Evolutionary conservation across 257 asterid species (phyloP).

Genomic region (Leonotis leonurus): DNA sequence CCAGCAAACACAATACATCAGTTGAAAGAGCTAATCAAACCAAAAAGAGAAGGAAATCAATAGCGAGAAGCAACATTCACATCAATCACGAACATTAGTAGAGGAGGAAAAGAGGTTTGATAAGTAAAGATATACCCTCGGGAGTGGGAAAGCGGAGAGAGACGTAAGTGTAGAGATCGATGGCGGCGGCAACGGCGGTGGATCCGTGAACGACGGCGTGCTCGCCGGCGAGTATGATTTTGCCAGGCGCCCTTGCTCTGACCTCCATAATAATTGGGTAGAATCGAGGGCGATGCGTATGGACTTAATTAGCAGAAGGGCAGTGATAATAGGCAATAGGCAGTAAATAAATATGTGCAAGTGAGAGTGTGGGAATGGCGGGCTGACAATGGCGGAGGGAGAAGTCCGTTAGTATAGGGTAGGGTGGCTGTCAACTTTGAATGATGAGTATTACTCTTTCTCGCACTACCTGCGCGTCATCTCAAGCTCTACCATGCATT

Average conservation of each 20-base stretch:
- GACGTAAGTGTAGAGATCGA: slow-evolving; percentile 87
- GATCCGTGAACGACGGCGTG: slow-evolving; percentile 99
- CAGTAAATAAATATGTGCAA: too few species aligned
- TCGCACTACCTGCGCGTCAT: slow-evolving; percentile 16
- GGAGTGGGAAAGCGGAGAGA: slow-evolving; percentile 88
- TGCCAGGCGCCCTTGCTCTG: slow-evolving; percentile 95
- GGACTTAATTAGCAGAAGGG: neutral
- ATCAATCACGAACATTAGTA: neutral
- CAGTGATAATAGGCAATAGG: too few species aligned
- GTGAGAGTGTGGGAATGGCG: slow-evolving; percentile 16
- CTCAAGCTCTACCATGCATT: neutral
- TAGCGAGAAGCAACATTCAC: neutral
- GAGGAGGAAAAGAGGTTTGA: neutral
- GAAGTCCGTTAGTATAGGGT: slow-evolving; percentile 8
- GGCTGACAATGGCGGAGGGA: slow-evolving; percentile 29
- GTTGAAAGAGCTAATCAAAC: slow-evolving; percentile 6
- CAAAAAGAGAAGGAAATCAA: neutral
- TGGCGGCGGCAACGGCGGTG: slow-evolving; percentile 95
- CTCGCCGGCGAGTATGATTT: slow-evolving; percentile 91
- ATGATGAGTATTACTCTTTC: neutral
- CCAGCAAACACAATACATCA: neutral
- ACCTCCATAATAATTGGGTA: slow-evolving; percentile 62
- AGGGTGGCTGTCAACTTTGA: slow-evolving; percentile 22
- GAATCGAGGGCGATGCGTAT: neutral
- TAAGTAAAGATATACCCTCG: slow-evolving; percentile 34